Base-by-base conservation (phyloP, 2,329 filamentous ascomycete genomes). In the Colletotrichum sp. region DNA sequence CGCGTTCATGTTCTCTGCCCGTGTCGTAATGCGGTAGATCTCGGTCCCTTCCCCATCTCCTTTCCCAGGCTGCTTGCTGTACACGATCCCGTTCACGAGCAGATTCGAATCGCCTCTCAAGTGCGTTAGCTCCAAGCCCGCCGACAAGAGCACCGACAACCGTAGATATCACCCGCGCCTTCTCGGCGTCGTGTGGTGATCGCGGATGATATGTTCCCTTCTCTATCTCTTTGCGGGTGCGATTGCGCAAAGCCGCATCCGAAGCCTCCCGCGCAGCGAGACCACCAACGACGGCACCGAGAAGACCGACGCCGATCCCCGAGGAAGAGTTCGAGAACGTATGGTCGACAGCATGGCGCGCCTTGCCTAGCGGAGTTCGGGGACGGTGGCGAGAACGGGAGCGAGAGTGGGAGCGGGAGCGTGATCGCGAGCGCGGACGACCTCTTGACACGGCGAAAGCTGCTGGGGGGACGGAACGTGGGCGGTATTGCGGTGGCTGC, bases 261-360 rank as follows among this genome's bases (percentile, higher is more conserved):
- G 85, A 85, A 2, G 86, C 88, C 79, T 90, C 87, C 32, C 87
- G 85, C 18, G 87, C 89, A n/a, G 89, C 89, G 12, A 90, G 81
- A 5, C 90, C 90, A 44, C 90, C 90, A 2, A 91, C 87, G 2
- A 91, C 84, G 26, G 90, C 90, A 18, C 90, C 90, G 4, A 91
- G 81, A 10, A 91, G 85, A 28, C 89, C 87, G 9, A 87, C 87
- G 52, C 89, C 89, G 4, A 91, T 82, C 6, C 90, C 90, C 1
- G 88, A 84, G 3, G 84, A 83, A 6, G 88, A 88, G 68, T 86
- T 85, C 49, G 87, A 87, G 78, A 91, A 91, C 63, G 86, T 87
- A 75, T 86, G 83, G 60, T 88, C 83, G 59, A 90, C 81, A 15
- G 85, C 84, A 36, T 84, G 77, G 36, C 85, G 85, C 8, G 87